phyloP scores from a whole-genome alignment of 1,284 basidiomycete species.

The Trametes sp. region DNA sequence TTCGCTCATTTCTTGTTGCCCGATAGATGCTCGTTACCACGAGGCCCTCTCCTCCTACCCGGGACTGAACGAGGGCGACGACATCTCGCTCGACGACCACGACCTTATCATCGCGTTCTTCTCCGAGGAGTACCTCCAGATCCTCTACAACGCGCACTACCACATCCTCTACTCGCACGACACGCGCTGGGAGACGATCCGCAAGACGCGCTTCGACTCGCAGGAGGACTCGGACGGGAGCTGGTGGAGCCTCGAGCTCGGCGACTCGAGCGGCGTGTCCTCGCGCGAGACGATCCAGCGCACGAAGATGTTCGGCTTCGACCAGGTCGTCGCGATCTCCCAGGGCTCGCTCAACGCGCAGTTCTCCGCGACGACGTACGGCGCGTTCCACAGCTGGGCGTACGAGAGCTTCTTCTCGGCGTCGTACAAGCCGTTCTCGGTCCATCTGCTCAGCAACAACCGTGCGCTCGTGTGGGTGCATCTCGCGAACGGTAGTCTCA shows the following conservation, averaged over 20 bases:
- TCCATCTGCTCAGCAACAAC: conserved; percentile 38
- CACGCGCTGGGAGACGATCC: conserved; percentile 28
- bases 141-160: conserved; percentile 38
- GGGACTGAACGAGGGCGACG: conserved; percentile 29
- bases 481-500: conserved; percentile 35
- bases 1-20: not conserved
- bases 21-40: conserved; percentile 41
- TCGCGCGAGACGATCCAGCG: conserved; percentile 37
- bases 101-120: conserved; percentile 39
- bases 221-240: conserved; percentile 21
- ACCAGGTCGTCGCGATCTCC: conserved; percentile 42
- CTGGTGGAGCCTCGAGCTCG: conserved; percentile 22
- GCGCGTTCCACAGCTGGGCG: conserved; percentile 31
- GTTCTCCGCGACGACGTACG: conserved; percentile 35
- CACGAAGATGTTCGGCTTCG: conserved; percentile 40
- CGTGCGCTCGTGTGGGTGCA: conserved; percentile 41
- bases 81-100: conserved; percentile 31
- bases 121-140: conserved; percentile 39
- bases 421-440: conserved; percentile 36
- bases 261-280: conserved; percentile 18
- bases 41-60: conserved; percentile 37
- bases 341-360: conserved; percentile 41
- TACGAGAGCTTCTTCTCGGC: conserved; percentile 38
- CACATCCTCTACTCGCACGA: conserved; percentile 40
- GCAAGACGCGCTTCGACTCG: conserved; percentile 14